Conservation (phyloP, 805 yeast genomes). For the Candida loeiensis region DNA sequence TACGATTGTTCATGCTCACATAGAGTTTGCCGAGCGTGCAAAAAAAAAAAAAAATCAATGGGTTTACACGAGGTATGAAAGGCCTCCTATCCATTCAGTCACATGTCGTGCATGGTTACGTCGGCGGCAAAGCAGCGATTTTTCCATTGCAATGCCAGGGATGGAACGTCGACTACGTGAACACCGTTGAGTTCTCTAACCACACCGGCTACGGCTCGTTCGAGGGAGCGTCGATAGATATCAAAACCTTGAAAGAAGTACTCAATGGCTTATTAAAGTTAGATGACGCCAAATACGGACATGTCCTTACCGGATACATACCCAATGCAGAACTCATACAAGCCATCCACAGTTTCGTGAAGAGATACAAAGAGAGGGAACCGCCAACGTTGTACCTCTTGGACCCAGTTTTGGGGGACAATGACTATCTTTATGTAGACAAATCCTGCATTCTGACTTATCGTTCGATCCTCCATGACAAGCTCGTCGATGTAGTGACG, state of each 20-base stretch:
- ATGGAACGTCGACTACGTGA: conserved; percentile 66
- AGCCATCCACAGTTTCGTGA: conserved; percentile 30
- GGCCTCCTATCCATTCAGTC: conserved; percentile 56
- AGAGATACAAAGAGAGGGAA: conserved; percentile 30
- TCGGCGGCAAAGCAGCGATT: conserved; percentile 64
- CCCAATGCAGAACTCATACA: conserved; percentile 52
- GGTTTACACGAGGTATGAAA: conserved; percentile 13
- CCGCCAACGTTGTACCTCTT: conserved; percentile 50
- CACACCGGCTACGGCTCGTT: conserved; percentile 69
- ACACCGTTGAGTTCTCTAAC: conserved; percentile 64
- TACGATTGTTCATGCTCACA: not conserved
- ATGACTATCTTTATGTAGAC: conserved; percentile 64
- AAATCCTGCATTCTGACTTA: conserved; percentile 38
- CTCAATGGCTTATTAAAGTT: conserved; percentile 10
- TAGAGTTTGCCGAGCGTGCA: not conserved
- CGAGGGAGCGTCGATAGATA: conserved; percentile 41
- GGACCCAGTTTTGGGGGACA: conserved; percentile 83
- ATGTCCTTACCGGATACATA: conserved; percentile 65
- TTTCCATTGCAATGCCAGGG: conserved; percentile 64
- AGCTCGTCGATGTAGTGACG: conserved; percentile 69
- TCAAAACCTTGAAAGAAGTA: conserved; percentile 7
- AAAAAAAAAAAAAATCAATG: not conserved
- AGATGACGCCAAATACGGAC: conserved; percentile 20
- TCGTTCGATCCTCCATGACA: conserved; percentile 50
- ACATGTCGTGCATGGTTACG: conserved; percentile 72